phyloP scores from a whole-genome alignment of 2,329 filamentous ascomycete species.

The Leptosphaerulina australis region DNA sequence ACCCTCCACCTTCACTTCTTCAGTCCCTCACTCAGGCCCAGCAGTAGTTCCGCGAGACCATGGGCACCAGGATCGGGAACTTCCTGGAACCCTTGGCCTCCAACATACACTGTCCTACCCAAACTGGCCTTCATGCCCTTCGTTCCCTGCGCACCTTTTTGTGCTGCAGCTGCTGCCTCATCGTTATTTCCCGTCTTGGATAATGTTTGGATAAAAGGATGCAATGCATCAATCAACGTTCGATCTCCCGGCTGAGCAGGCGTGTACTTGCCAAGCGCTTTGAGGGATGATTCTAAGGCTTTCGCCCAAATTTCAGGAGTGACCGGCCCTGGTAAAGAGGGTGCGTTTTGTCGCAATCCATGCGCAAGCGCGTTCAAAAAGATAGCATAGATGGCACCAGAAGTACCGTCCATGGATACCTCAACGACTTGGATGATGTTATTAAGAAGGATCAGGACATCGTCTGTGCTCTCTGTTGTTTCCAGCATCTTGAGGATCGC shows the following conservation, averaged over 20 bases:
- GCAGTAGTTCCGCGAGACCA: constrained; percentile 85
- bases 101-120: constrained; percentile 82
- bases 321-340: constrained; percentile 52
- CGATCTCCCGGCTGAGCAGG: constrained; percentile 88
- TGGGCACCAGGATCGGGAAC: constrained; percentile 75
- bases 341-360: constrained; percentile 63
- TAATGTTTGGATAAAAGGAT: constrained; percentile 82
- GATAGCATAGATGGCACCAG: constrained; percentile 81
- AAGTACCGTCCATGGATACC: constrained; percentile 74
- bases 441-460: constrained; percentile 65
- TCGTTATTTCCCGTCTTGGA: constrained; percentile 68
- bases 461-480: constrained; percentile 56
- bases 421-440: constrained; percentile 69
- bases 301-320: constrained; percentile 64
- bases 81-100: constrained; percentile 71
- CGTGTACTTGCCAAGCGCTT: constrained; percentile 75
- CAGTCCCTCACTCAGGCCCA: constrained; percentile 69
- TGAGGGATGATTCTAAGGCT: constrained; percentile 72
- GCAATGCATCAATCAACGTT: constrained; percentile 86
- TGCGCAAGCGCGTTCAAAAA: constrained; percentile 86
- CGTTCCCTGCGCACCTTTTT: constrained; percentile 77
- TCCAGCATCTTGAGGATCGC: constrained; percentile 53
- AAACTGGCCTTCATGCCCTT: constrained; percentile 92
- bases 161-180: constrained; percentile 76
- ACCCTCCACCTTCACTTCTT: constrained; percentile 40